Evolutionary conservation across 129 eudicot species (phyloP), one percentile per base, ranked within the genome.

Genomic region (Artemisia argyi): DNA sequence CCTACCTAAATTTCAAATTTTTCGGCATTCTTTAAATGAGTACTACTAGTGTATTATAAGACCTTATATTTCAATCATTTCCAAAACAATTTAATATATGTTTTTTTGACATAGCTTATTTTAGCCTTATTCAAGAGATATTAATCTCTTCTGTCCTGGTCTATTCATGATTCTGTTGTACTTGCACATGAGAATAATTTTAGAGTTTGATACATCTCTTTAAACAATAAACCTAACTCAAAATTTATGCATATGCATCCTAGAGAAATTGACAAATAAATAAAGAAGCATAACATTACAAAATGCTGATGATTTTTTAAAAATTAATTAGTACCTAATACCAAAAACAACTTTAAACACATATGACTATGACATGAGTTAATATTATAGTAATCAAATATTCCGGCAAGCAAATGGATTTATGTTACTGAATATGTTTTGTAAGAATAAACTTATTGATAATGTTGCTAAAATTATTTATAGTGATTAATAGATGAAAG

Each of bases 1-100:
- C 66, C 65, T 65, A 65, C 47, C 72, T 54, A 4, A 74, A 13
- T 11, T 50, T 65, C 72, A 65, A 64, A 74, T 12, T 52, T 51
- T 52, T 51, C 15, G 53, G 69, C 63, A 13, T 35, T 2, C 32
- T 67, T 62, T 17, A 56, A 15, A n/a, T 22, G 18, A 56, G 7
- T 1, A n/a, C 18, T 15, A 56, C 3, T 3, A 47, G 1, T 20
- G 1, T 1, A 0, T 24, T 24, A 24, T 24, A 24, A 2, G 26
- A 18, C 61, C 7, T 16, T 44, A 10, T 18, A 16, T 32, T 64
- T 24, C 9, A 32, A 67, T 67, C 19, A 67, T 28, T 49, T 24
- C 14, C 32, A 13, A 17, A 26, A 22, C 50, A 22, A 61, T 39
- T 35, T 7, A 35, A 35, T 35, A 30, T 30, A 30, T 30, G 39